phyloP scores from a whole-genome alignment of 2,329 filamentous ascomycete genomes.

The Penicillium sumatraense region DNA sequence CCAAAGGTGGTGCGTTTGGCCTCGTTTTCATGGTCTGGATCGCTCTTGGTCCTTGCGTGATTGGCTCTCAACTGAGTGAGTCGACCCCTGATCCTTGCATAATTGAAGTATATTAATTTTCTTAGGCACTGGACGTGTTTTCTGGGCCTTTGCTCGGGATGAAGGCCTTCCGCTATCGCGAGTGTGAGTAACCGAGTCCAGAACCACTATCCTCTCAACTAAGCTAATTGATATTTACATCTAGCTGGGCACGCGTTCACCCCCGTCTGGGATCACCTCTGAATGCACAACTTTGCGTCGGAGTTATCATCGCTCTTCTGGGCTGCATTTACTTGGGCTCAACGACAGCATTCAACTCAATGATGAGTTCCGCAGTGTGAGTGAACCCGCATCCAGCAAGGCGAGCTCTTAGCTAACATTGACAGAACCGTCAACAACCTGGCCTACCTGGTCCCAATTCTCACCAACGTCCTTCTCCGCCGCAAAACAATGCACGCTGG shows the following conservation, averaged over 20 bases:
- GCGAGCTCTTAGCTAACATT: not conserved
- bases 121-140: constrained; percentile 56
- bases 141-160: constrained; percentile 65
- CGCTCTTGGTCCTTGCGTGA: constrained; percentile 38
- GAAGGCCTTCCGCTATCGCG: constrained; percentile 44
- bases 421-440: constrained; percentile 52
- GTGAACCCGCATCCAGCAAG: not conserved
- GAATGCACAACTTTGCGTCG: constrained; percentile 59
- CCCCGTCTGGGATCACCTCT: constrained; percentile 51
- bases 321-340: constrained; percentile 70
- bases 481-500: constrained; percentile 50
- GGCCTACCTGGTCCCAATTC: constrained; percentile 52
- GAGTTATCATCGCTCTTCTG: constrained; percentile 58
- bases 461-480: constrained; percentile 51
- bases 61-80: constrained; percentile 39
- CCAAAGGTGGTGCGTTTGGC: constrained; percentile 55
- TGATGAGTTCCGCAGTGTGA: constrained; percentile 33
- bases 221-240: constrained; percentile 19
- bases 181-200: constrained; percentile 17
- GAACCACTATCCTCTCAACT: not conserved
- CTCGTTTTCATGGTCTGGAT: constrained; percentile 50
- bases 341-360: constrained; percentile 67
- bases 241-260: constrained; percentile 51
- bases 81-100: not conserved
- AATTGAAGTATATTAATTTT: constrained; percentile 3